Evolutionary conservation across 805 yeast species (phyloP).

Genomic region (Starmerella roubikii): DNA sequence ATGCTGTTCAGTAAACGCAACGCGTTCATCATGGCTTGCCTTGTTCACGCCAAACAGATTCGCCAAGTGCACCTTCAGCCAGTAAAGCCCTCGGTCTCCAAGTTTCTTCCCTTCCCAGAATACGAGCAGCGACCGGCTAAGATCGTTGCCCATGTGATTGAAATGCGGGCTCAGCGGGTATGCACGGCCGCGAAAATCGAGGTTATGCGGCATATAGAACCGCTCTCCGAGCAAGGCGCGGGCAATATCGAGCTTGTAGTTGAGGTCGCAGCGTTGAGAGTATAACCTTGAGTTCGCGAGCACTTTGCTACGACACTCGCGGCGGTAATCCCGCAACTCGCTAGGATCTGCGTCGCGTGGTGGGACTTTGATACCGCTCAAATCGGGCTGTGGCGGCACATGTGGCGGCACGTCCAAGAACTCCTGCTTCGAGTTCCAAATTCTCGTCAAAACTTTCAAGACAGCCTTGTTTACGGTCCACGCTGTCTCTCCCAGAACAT

Average conservation of each 20-base stretch:
- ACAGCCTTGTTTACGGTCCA: constrained; percentile 81
- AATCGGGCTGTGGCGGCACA: constrained; percentile 27
- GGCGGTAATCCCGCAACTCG: constrained; percentile 54
- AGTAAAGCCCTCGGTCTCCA: constrained; percentile 39
- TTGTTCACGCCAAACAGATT: constrained; percentile 47
- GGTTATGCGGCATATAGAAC: constrained; percentile 48
- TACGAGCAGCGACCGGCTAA: constrained; percentile 42
- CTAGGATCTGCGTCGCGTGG: constrained; percentile 56
- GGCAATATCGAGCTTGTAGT: constrained; percentile 89
- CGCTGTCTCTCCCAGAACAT: constrained; percentile 72
- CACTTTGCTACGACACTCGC: constrained; percentile 41
- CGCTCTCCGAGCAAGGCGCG: constrained; percentile 66
- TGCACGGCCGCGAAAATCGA: constrained; percentile 53
- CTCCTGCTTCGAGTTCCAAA: constrained; percentile 77
- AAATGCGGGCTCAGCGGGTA: constrained; percentile 52
- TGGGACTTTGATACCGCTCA: constrained; percentile 45
- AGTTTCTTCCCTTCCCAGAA: constrained; percentile 48
- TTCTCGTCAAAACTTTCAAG: constrained; percentile 52
- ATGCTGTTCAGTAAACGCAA: constrained; percentile 35
- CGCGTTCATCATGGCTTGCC: constrained; percentile 39
- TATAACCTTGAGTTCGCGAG: constrained; percentile 53
- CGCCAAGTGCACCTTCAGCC: constrained; percentile 53
- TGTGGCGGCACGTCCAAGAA: constrained; percentile 60
- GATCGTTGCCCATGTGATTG: constrained; percentile 49
- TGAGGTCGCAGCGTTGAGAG: constrained; percentile 85